Evolutionary conservation across 495 filamentous ascomycete genomes (phyloP).

Genomic region (Beverwykella pulmonaria): DNA sequence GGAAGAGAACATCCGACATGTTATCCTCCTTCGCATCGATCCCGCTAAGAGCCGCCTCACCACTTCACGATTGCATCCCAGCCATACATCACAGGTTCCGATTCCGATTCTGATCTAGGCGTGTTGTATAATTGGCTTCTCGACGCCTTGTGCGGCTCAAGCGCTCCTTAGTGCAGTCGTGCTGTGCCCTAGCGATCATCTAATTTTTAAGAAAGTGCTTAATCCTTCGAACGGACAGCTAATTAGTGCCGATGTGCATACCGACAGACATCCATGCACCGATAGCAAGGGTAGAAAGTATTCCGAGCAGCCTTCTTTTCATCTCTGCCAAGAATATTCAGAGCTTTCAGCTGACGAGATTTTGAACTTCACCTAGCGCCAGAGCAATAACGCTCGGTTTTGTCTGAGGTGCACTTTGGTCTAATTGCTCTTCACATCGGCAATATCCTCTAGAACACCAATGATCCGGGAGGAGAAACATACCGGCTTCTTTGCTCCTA

Average conservation of each 20-base stretch:
- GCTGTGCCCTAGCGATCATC: not conserved
- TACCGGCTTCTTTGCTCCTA: too few species aligned
- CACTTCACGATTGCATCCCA: not conserved
- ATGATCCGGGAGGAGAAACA: not conserved
- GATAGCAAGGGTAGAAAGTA: too few species aligned
- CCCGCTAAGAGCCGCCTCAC: constrained; percentile 7
- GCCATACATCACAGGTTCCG: not conserved
- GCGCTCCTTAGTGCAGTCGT: not conserved
- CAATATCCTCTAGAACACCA: not conserved
- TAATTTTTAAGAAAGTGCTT: not conserved
- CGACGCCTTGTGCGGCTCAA: not conserved
- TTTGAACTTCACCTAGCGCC: not conserved
- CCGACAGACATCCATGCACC: too few species aligned
- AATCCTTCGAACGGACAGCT: too few species aligned
- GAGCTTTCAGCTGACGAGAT: not conserved
- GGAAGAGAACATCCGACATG: not conserved
- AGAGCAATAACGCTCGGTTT: not conserved
- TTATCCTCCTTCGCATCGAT: not conserved
- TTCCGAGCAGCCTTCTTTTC: not conserved
- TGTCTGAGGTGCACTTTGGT: not conserved
- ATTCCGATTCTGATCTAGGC: not conserved
- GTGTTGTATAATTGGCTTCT: not conserved
- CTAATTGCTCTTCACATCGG: not conserved
- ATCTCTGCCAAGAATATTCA: not conserved
- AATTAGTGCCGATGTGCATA: too few species aligned